phyloP scores from a whole-genome alignment of 139 green algal species.

The Chlamydomonas sp. region DNA sequence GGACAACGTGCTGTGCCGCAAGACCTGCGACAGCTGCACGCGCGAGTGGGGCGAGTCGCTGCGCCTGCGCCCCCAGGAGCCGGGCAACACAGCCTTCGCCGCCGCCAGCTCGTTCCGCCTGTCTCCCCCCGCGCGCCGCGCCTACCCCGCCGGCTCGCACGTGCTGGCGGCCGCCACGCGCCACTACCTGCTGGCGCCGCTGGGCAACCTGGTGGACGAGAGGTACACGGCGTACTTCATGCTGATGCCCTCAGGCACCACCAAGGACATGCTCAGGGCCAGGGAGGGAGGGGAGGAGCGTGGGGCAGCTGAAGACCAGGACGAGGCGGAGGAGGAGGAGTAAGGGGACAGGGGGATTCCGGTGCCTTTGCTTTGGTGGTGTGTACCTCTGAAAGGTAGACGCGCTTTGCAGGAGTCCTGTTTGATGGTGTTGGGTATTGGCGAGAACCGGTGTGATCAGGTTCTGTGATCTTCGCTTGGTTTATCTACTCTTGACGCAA shows the following conservation, averaged over 20 bases:
- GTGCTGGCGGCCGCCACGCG: conserved; percentile 29
- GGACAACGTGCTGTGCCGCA: neutral
- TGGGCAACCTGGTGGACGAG: conserved; percentile 51
- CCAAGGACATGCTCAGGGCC: too few relatives aligned
- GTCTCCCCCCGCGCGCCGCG: neutral
- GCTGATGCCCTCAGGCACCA: neutral
- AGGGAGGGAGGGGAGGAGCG: too few relatives aligned
- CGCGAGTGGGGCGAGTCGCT: neutral
- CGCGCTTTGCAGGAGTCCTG: too few relatives aligned
- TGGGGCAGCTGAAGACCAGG: too few relatives aligned
- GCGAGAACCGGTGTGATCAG: too few relatives aligned
- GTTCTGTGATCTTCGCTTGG: too few relatives aligned
- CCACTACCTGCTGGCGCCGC: conserved; percentile 39
- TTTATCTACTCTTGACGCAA: too few relatives aligned
- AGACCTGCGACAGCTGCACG: neutral
- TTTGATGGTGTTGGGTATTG: too few relatives aligned
- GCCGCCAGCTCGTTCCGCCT: conserved; percentile 13
- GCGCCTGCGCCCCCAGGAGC: neutral
- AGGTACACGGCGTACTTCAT: conserved; percentile 36
- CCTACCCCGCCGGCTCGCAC: conserved; percentile 6
- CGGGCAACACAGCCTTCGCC: neutral
- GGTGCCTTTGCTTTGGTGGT: too few relatives aligned
- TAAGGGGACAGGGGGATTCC: too few relatives aligned
- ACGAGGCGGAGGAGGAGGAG: too few relatives aligned
- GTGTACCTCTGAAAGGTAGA: too few relatives aligned